These are phyloP conservation scores for Colletotrichum shisoi DNA, from an alignment of 2,329 filamentous ascomycete genomes.

Conservation along the genomic window DNA sequence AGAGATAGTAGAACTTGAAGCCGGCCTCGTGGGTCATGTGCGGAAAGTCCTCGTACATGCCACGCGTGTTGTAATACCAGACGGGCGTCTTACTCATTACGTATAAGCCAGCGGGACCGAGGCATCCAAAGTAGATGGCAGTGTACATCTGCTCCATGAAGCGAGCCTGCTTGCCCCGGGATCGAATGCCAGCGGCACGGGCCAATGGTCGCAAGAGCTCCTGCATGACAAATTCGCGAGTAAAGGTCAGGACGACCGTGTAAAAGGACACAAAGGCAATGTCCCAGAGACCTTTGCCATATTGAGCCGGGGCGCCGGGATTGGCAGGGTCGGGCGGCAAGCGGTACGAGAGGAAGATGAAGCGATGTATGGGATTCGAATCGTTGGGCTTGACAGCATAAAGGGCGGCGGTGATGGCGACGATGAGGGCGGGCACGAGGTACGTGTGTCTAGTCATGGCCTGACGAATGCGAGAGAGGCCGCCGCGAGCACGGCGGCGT, in stretches of 20 bases:
- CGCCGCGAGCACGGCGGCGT: slow-evolving; percentile 63
- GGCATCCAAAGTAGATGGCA: slow-evolving; percentile 84
- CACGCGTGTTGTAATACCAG: slow-evolving; percentile 93
- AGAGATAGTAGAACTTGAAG: slow-evolving; percentile 96
- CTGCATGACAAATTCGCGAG: slow-evolving; percentile 96
- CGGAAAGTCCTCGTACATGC: slow-evolving; percentile 90
- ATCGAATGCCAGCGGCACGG: slow-evolving; percentile 71
- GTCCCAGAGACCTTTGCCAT: slow-evolving; percentile 89
- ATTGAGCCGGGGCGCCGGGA: slow-evolving; percentile 66
- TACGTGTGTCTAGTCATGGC: slow-evolving; percentile 68
- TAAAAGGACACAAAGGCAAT: slow-evolving; percentile 90
- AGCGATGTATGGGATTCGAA: slow-evolving; percentile 79
- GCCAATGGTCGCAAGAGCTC: slow-evolving; percentile 81
- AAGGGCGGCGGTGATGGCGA: slow-evolving; percentile 67
- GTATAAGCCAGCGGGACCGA: slow-evolving; percentile 84
- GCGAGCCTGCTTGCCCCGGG: slow-evolving; percentile 79
- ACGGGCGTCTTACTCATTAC: slow-evolving; percentile 91
- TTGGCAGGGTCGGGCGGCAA: slow-evolving; percentile 61
- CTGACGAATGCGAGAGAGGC: slow-evolving; percentile 59
- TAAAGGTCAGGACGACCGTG: slow-evolving; percentile 87
- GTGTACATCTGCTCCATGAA: slow-evolving; percentile 99
- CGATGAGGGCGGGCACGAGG: slow-evolving; percentile 72
- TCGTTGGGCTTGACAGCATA: slow-evolving; percentile 80
- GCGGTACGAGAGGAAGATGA: slow-evolving; percentile 90
- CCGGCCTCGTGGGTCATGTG: slow-evolving; percentile 79